Percentiles rank a stretch among this genome's conserved stretches.
These are phyloP conservation scores for Solanum gandarillasii DNA, from an alignment of 257 asterid species.

Conservation along the genomic window DNA sequence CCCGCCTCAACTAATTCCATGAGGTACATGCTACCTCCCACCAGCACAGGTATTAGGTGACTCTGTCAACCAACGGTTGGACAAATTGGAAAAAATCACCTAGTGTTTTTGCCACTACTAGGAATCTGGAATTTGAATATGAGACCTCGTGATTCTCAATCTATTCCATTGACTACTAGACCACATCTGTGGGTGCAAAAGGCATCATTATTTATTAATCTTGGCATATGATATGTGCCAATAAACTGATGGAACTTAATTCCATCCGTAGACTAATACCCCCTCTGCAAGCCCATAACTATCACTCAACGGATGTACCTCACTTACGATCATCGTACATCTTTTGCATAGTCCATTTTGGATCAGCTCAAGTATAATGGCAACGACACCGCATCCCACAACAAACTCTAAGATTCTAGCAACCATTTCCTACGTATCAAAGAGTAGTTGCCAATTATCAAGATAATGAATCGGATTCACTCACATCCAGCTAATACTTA, in stretches of 20 bases:
- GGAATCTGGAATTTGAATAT: background rate
- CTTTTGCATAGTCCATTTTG: background rate
- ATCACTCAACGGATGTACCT: background rate
- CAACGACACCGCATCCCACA: background rate
- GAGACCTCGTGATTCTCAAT: background rate
- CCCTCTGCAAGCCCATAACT: background rate
- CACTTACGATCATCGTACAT: background rate
- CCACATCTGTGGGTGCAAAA: background rate
- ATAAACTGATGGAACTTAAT: too few relatives aligned
- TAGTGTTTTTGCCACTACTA: background rate
- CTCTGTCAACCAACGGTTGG: background rate
- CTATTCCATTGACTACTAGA: background rate
- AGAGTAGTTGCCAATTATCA: background rate
- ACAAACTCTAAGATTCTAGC: background rate
- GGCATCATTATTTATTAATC: background rate
- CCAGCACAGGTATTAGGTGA: background rate
- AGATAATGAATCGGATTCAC: background rate
- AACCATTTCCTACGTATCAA: background rate
- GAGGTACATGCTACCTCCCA: background rate
- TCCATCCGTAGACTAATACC: too few relatives aligned
- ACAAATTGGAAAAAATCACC: background rate
- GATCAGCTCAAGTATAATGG: background rate
- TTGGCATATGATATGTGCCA: background rate
- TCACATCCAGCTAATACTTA: too few relatives aligned
- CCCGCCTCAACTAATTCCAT: background rate